A percentile compares a stretch with the other conserved stretches of the same genome.
phyloP scores from a whole-genome alignment of 2,329 filamentous ascomycete genomes.

The Elsinoe perseae region DNA sequence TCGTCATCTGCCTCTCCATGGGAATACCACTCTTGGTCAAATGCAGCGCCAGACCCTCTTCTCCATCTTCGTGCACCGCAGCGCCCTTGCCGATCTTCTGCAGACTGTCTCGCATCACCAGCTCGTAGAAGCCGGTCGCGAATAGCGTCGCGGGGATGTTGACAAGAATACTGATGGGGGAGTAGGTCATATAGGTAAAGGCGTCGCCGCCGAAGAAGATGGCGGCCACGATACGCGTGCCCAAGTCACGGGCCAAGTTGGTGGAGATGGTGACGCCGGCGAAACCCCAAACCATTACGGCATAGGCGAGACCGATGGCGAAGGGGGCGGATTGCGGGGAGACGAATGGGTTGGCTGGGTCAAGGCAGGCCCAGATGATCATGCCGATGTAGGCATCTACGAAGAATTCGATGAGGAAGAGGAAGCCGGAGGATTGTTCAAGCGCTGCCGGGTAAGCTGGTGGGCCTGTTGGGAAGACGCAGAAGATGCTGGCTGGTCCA shows the following conservation, averaged over 20 bases:
- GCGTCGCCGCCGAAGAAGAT: slow-evolving; percentile 50
- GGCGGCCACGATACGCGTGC: slow-evolving; percentile 51
- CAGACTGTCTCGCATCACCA: slow-evolving; percentile 48
- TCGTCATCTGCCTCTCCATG: slow-evolving; percentile 6
- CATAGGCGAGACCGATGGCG: slow-evolving; percentile 50
- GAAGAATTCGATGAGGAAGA: slow-evolving; percentile 54
- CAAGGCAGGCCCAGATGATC: slow-evolving; percentile 51
- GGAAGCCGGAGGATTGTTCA: slow-evolving; percentile 48
- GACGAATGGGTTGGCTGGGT: slow-evolving; percentile 53
- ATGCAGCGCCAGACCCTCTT: slow-evolving; percentile 42
- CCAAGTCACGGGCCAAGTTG: slow-evolving; percentile 52
- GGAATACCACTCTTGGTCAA: slow-evolving; percentile 30
- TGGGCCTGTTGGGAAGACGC: slow-evolving; percentile 35
- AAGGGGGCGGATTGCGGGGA: slow-evolving; percentile 42
- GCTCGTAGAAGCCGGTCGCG: slow-evolving; percentile 48
- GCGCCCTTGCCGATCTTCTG: slow-evolving; percentile 45
- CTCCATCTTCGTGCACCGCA: slow-evolving; percentile 44
- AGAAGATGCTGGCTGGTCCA: slow-evolving; percentile 49
- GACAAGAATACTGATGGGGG: slow-evolving; percentile 48
- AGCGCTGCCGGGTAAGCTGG: slow-evolving; percentile 33
- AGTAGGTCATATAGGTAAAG: slow-evolving; percentile 42
- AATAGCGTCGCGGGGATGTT: slow-evolving; percentile 52
- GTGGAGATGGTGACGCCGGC: slow-evolving; percentile 48
- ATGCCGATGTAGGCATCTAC: slow-evolving; percentile 50
- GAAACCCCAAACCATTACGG: slow-evolving; percentile 47